These are phyloP conservation scores for Ogataea paradorogensis DNA, from an alignment of 805 yeast species.

Conservation along the genomic window DNA sequence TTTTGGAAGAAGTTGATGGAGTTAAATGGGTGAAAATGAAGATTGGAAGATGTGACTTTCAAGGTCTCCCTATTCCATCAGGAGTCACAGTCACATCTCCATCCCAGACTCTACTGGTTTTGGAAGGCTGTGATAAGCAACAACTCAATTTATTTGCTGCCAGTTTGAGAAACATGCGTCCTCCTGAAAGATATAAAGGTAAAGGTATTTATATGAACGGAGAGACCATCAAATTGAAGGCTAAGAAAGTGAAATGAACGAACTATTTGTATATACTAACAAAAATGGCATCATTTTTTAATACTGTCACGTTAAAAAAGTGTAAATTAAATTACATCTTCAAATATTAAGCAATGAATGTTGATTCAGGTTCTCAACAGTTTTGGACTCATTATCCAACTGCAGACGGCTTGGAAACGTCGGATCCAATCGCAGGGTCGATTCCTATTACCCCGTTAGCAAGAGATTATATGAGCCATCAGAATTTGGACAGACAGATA, in stretches of 20 bases:
- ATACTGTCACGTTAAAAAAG: neutral
- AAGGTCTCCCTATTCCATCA: conserved; percentile 72
- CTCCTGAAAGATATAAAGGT: conserved; percentile 98
- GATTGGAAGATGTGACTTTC: conserved; percentile 83
- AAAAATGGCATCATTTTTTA: too few species aligned
- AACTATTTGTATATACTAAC: neutral
- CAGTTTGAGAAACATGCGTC: conserved; percentile 76
- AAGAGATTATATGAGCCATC: neutral
- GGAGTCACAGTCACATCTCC: conserved; percentile 76
- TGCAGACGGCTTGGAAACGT: neutral
- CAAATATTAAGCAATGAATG: conserved; percentile 5
- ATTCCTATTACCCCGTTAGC: neutral
- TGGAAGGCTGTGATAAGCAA: conserved; percentile 88
- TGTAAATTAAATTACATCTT: neutral
- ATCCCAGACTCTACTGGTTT: conserved; percentile 75
- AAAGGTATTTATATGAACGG: conserved; percentile 92
- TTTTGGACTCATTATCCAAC: conserved; percentile 12
- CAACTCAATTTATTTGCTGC: conserved; percentile 88
- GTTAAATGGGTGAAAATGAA: conserved; percentile 66
- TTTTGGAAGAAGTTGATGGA: conserved; percentile 57
- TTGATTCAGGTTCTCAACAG: conserved; percentile 6
- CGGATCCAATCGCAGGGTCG: neutral
- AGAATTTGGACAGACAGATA: conserved; percentile 9
- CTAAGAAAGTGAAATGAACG: conserved; percentile 82
- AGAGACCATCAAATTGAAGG: conserved; percentile 88